These are phyloP conservation scores for Quercus engelmannii DNA, from an alignment of 306 rosid species.

Conservation along the genomic window DNA sequence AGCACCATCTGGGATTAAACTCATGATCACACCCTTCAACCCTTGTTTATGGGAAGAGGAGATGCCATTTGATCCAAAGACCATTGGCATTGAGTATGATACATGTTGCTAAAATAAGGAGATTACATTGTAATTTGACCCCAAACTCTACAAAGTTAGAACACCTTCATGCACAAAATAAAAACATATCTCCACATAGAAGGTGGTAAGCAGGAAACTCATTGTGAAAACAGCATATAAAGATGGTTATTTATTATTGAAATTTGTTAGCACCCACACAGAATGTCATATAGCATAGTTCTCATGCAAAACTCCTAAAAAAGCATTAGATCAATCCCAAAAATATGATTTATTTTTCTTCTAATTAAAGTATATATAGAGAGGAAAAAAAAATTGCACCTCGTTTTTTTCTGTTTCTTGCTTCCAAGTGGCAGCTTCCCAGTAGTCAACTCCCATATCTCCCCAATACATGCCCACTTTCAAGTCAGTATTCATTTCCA, in stretches of 20 bases:
- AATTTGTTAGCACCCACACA: not conserved
- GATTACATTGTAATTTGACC: not conserved
- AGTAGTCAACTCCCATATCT: conserved; percentile 67
- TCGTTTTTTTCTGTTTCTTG: conserved; percentile 49
- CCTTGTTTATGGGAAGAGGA: not conserved
- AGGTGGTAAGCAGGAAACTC: not conserved
- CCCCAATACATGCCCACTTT: conserved; percentile 77
- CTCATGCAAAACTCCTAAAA: not conserved
- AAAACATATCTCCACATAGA: not conserved
- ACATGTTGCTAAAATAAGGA: not conserved
- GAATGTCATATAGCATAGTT: not conserved
- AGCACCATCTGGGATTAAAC: not conserved
- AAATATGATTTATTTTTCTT: not conserved
- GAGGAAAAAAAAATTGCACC: conserved; percentile 34
- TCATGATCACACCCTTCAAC: not conserved
- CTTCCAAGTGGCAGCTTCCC: conserved; percentile 59
- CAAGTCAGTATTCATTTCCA: conserved; percentile 61
- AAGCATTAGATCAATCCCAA: not conserved
- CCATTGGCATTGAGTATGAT: not conserved
- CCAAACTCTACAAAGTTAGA: not conserved
- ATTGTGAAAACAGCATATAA: not conserved
- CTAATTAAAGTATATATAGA: not conserved
- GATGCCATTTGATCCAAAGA: not conserved
- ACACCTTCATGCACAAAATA: not conserved
- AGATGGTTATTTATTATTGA: not conserved